Percentiles rank a stretch among this genome's conserved stretches.
These are phyloP conservation scores for Penicillium hordei DNA, from an alignment of 2,329 filamentous ascomycete species.

Conservation along the genomic window DNA sequence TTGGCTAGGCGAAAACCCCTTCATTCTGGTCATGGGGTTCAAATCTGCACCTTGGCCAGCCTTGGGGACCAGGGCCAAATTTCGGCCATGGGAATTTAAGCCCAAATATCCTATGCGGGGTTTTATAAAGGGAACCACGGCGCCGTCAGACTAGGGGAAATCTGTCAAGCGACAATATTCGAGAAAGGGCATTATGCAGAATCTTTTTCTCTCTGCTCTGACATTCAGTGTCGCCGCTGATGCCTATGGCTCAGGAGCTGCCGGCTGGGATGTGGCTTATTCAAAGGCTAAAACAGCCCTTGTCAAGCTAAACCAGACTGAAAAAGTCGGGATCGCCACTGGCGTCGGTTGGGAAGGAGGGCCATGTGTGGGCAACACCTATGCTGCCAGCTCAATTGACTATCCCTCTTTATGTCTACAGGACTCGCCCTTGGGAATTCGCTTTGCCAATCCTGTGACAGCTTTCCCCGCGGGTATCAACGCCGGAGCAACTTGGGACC, in stretches of 20 bases:
- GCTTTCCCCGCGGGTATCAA: constrained; percentile 46
- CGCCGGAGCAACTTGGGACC: constrained; percentile 54
- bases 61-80: neutral
- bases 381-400: constrained; percentile 26
- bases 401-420: constrained; percentile 38
- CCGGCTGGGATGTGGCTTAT: constrained; percentile 17
- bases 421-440: constrained; percentile 39
- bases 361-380: constrained; percentile 36
- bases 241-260: constrained; percentile 4
- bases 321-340: constrained; percentile 33
- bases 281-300: constrained; percentile 16
- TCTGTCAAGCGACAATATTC: neutral
- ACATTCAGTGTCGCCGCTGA: constrained; percentile 2
- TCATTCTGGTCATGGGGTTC: neutral
- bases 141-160: neutral
- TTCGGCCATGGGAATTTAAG: neutral
- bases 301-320: constrained; percentile 15
- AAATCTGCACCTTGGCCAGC: neutral
- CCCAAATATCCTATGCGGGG: neutral
- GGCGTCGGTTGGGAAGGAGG: constrained; percentile 31
- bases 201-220: constrained; percentile 6
- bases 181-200: neutral
- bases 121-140: neutral
- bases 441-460: constrained; percentile 46
- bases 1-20: neutral